A percentile compares a stretch with the other conserved stretches of the same genome.
Conservation (phyloP, 306 rosid species). For the Rosa persica region DNA sequence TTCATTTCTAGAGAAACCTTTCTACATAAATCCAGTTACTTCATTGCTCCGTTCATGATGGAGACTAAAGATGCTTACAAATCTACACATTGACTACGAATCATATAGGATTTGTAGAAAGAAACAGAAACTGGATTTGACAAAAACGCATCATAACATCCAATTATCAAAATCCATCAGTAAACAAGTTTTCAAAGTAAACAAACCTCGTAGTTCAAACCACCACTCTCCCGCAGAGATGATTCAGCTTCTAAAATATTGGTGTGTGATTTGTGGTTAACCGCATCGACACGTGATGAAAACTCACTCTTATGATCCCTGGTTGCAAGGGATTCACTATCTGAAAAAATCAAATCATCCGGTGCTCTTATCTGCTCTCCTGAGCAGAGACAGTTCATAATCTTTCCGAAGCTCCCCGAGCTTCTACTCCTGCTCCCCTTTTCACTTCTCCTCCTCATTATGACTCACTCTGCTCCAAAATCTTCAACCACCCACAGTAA, state of each 20-base stretch:
- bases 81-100: neutral
- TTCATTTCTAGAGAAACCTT: neutral
- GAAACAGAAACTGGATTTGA: neutral
- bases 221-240: slow-evolving; percentile 74
- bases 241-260: slow-evolving; percentile 90
- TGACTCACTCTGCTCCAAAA: slow-evolving; percentile 36
- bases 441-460: slow-evolving; percentile 40
- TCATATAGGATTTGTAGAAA: neutral
- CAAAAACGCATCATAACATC: neutral
- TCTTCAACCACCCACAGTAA: slow-evolving; percentile 43
- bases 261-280: slow-evolving; percentile 43
- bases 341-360: slow-evolving; percentile 43
- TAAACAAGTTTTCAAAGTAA: slow-evolving; percentile 6
- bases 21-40: neutral
- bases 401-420: slow-evolving; percentile 38
- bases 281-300: slow-evolving; percentile 37
- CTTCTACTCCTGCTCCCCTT: slow-evolving; percentile 36
- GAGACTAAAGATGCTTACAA: neutral
- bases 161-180: neutral
- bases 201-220: slow-evolving; percentile 87
- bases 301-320: slow-evolving; percentile 39
- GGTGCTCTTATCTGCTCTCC: slow-evolving; percentile 49
- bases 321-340: slow-evolving; percentile 45
- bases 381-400: slow-evolving; percentile 63
- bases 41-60: neutral